phyloP scores from a whole-genome alignment of 139 green algal genomes.

The Micromonas pusilla region DNA sequence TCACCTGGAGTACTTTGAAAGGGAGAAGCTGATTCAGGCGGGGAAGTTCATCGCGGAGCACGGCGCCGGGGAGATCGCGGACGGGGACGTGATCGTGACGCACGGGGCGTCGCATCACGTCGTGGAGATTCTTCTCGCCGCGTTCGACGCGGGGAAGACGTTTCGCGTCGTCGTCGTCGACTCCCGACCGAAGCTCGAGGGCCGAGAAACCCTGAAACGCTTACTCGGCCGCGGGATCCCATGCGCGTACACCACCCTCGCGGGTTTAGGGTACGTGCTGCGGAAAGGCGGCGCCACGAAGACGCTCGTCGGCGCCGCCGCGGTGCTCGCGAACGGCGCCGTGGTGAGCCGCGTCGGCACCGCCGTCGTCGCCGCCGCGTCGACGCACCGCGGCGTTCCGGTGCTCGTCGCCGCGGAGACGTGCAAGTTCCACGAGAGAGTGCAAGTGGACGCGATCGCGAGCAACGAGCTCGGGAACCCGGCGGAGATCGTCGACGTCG shows the following conservation, averaged over 20 bases:
- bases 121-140: conserved; percentile 47
- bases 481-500: neutral
- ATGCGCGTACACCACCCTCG: conserved; percentile 44
- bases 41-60: conserved; percentile 59
- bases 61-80: conserved; percentile 64
- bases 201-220: conserved; percentile 52
- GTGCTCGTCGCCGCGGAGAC: conserved; percentile 90
- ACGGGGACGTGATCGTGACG: conserved; percentile 87
- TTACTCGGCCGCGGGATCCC: conserved; percentile 42
- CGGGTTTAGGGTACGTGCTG: conserved; percentile 70
- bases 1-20: conserved; percentile 35
- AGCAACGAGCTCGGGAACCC: conserved; percentile 82
- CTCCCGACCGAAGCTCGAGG: conserved; percentile 70
- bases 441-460: conserved; percentile 69
- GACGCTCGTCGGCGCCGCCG: conserved; percentile 80
- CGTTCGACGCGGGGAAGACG: conserved; percentile 37
- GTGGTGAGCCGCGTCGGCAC: conserved; percentile 75
- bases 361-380: conserved; percentile 76
- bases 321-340: conserved; percentile 86
- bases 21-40: conserved; percentile 69
- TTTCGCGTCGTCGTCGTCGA: conserved; percentile 71
- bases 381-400: conserved; percentile 48
- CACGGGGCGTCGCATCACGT: conserved; percentile 69
- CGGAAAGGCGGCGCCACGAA: conserved; percentile 55
- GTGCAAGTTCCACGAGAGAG: conserved; percentile 90